Conservation (phyloP, 208 protist genomes). For the Trypanosoma boissoni region DNA sequence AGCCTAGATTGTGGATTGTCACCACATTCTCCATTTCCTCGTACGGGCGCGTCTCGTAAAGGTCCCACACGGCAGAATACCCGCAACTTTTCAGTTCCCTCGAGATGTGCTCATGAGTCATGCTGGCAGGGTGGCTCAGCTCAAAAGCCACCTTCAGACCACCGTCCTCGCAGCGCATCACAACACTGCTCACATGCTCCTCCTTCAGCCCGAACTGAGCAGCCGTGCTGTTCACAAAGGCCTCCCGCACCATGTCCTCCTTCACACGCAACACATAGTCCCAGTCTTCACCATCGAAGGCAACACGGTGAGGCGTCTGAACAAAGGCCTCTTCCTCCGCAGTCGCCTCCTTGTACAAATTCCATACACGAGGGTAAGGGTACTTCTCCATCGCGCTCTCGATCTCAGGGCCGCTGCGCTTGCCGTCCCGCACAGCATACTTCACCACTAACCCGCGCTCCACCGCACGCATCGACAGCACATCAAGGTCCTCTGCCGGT, state of each 20-base stretch:
- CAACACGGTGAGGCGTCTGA: slow-evolving; percentile 50
- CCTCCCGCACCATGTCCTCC: slow-evolving; percentile 25
- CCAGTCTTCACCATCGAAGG: slow-evolving; percentile 78
- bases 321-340: slow-evolving; percentile 17
- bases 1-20: slow-evolving; percentile 44
- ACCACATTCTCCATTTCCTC: slow-evolving; percentile 30
- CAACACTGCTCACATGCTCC: slow-evolving; percentile 31
- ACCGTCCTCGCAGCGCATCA: slow-evolving; percentile 21
- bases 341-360: slow-evolving; percentile 38
- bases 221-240: slow-evolving; percentile 10
- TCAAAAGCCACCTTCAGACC: slow-evolving; percentile 50
- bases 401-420: slow-evolving; percentile 17
- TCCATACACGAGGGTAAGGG: slow-evolving; percentile 40
- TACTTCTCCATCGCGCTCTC: slow-evolving; percentile 24
- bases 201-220: slow-evolving; percentile 30
- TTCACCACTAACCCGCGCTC: slow-evolving; percentile 28
- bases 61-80: slow-evolving; percentile 48
- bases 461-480: slow-evolving; percentile 33
- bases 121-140: slow-evolving; percentile 33
- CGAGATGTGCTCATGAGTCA: slow-evolving; percentile 34
- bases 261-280: slow-evolving; percentile 41
- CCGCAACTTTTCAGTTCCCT: slow-evolving; percentile 31
- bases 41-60: slow-evolving; percentile 48
- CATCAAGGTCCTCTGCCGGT: slow-evolving; percentile 32
- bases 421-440: slow-evolving; percentile 35